Percentiles rank a stretch among this genome's conserved stretches.
phyloP scores from a whole-genome alignment of 768 basidiomycete species.

The Scleroderma citrinum region DNA sequence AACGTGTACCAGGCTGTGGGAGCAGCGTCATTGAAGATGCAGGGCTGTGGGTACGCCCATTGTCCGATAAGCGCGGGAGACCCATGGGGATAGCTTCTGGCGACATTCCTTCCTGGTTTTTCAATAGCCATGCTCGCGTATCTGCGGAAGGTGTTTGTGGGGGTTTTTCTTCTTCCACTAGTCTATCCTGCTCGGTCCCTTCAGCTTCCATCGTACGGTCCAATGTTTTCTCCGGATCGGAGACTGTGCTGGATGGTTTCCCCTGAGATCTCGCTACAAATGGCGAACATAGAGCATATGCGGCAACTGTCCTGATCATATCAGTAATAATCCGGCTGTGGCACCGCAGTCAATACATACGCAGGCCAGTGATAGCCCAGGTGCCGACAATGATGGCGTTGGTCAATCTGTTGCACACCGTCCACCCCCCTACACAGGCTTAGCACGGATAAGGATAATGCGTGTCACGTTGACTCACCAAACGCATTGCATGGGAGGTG shows the following conservation, averaged over 20 bases:
- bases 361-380: conserved; percentile 28
- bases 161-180: conserved; percentile 1
- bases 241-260: conserved; percentile 12
- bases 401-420: conserved; percentile 27
- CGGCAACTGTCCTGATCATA: conserved; percentile 2
- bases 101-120: conserved; percentile 7
- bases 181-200: neutral
- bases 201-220: neutral
- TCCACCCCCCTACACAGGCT: conserved; percentile 17
- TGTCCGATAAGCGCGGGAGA: neutral
- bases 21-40: neutral
- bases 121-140: conserved; percentile 5
- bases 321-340: neutral
- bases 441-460: neutral
- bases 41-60: neutral
- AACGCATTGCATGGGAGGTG: conserved; percentile 32
- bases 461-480: conserved; percentile 14
- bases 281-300: conserved; percentile 5
- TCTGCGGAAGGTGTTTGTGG: conserved; percentile 1
- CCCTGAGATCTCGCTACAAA: conserved; percentile 1
- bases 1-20: neutral
- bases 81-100: conserved; percentile 1
- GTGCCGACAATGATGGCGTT: conserved; percentile 26
- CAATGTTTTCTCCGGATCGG: conserved; percentile 8
- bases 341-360: conserved; percentile 24